Conservation (phyloP, 1,284 basidiomycete genomes). For the Ceratobasidium sp. region DNA sequence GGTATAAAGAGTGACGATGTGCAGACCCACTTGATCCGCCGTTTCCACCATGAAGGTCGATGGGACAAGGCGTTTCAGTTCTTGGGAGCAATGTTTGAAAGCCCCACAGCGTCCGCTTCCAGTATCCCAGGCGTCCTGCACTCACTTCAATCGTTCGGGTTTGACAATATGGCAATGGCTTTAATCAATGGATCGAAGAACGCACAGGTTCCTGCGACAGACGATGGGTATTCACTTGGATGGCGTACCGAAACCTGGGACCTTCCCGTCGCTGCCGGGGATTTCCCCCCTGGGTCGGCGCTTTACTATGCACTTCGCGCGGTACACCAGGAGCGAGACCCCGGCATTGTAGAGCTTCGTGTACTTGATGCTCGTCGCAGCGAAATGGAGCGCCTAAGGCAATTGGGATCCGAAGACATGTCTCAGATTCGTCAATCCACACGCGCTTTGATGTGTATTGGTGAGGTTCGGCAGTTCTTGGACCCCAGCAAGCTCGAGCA, state of each 20-base stretch:
- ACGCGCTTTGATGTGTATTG: constrained; percentile 79
- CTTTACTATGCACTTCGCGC: constrained; percentile 84
- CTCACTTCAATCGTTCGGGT: constrained; percentile 88
- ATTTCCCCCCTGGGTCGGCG: constrained; percentile 63
- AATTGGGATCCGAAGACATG: constrained; percentile 78
- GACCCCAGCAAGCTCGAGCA: neutral
- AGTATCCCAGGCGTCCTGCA: constrained; percentile 69
- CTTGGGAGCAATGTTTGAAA: constrained; percentile 85
- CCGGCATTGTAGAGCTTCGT: constrained; percentile 59
- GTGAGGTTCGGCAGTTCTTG: constrained; percentile 64
- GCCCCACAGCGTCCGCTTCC: constrained; percentile 56
- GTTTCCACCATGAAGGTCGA: constrained; percentile 91
- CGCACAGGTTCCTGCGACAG: constrained; percentile 56
- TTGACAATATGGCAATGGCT: constrained; percentile 79
- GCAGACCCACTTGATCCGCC: constrained; percentile 78
- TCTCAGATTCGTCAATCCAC: constrained; percentile 74
- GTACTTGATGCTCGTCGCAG: constrained; percentile 64
- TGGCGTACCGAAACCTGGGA: constrained; percentile 96
- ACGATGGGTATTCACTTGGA: constrained; percentile 78
- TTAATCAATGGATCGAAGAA: constrained; percentile 60
- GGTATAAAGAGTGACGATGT: constrained; percentile 80
- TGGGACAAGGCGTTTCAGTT: constrained; percentile 92
- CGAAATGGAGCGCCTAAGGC: constrained; percentile 73
- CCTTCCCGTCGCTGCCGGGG: constrained; percentile 69
- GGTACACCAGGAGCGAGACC: constrained; percentile 76